Evolutionary conservation across 202 grass and related monocot genomes (phyloP).

Genomic region (Musa balbisiana): DNA sequence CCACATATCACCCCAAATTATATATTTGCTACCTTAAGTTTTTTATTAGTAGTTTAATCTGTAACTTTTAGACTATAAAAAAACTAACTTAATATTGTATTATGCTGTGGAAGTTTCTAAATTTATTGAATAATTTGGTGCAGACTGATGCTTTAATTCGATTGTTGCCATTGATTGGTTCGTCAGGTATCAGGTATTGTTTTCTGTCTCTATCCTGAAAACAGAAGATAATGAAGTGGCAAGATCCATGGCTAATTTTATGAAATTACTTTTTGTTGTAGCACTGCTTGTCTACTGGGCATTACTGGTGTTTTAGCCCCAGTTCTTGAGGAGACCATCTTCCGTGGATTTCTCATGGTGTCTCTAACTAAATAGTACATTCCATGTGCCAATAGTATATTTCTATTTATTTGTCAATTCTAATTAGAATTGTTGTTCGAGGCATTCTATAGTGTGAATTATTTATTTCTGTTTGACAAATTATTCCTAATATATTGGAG

Average conservation of each 20-base stretch:
- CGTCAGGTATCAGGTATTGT: slow-evolving; percentile 69
- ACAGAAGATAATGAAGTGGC: neutral
- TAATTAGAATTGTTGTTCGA: neutral
- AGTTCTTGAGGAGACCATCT: slow-evolving; percentile 88
- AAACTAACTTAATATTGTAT: neutral
- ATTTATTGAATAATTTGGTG: slow-evolving; percentile 29
- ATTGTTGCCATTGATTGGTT: slow-evolving; percentile 80
- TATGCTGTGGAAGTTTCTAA: neutral
- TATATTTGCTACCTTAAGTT: no score
- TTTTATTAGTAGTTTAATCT: no score
- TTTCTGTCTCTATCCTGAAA: slow-evolving; percentile 15
- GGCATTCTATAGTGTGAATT: neutral
- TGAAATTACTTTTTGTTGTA: slow-evolving; percentile 30
- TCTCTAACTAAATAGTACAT: slow-evolving; percentile 85
- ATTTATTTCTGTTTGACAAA: neutral
- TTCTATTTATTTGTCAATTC: neutral
- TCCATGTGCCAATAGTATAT: neutral
- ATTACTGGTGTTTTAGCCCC: slow-evolving; percentile 92
- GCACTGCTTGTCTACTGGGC: slow-evolving; percentile 78
- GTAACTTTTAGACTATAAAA: neutral
- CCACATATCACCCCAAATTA: no score
- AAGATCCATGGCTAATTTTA: neutral
- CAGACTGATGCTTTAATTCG: slow-evolving; percentile 86
- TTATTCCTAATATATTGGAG: no score
- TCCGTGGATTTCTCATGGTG: slow-evolving; percentile 90